These are phyloP conservation scores for Termitomyces sp. DNA, from an alignment of 768 basidiomycete genomes.

Conservation along the genomic window DNA sequence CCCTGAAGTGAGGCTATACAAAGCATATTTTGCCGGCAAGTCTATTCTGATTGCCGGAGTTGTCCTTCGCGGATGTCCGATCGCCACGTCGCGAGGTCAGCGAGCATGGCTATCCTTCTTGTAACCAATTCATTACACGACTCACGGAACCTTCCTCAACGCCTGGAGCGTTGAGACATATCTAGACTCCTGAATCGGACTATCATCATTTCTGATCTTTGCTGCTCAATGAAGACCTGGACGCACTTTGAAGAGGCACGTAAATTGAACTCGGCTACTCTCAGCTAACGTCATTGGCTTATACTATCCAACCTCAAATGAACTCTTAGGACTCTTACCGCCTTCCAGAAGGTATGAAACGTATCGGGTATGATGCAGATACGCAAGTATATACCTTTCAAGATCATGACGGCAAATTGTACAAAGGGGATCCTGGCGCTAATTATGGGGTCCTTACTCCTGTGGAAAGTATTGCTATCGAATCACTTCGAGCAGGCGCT, in stretches of 20 bases:
- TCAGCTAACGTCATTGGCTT: background rate
- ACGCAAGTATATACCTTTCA: conserved; percentile 43
- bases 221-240: conserved; percentile 24
- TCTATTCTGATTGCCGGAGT: background rate
- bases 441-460: conserved; percentile 39
- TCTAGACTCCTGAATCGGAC: background rate
- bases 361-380: conserved; percentile 52
- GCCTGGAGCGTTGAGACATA: background rate
- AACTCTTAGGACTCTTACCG: conserved; percentile 28
- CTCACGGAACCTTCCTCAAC: background rate
- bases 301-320: background rate
- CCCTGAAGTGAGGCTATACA: background rate
- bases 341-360: conserved; percentile 41
- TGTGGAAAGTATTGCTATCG: conserved; percentile 18
- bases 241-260: conserved; percentile 30
- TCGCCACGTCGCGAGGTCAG: background rate
- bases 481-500: conserved; percentile 16
- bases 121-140: background rate
- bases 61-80: background rate
- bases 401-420: conserved; percentile 38
- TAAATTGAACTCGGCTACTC: background rate
- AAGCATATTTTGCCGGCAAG: background rate
- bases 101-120: background rate
- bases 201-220: background rate
- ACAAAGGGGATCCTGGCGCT: conserved; percentile 38